These are phyloP conservation scores for Lodderomyces pseudojiufengensis DNA, from an alignment of 1,139 yeast genomes.

Conservation along the genomic window DNA sequence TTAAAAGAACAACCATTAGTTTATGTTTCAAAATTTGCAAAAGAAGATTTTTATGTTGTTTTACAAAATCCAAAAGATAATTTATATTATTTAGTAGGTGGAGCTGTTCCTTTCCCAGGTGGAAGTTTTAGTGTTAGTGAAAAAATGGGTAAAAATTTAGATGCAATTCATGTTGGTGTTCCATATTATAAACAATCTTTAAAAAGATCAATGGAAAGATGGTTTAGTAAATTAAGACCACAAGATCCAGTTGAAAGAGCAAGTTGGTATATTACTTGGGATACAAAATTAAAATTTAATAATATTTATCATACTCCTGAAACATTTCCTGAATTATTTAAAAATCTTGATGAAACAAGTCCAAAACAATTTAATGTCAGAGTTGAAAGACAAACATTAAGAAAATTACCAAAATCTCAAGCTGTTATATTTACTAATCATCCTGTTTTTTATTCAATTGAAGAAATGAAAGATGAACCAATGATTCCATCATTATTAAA, in stretches of 20 bases:
- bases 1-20: constrained; percentile 60
- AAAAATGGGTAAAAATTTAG: constrained; percentile 59
- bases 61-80: constrained; percentile 52
- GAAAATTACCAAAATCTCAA: constrained; percentile 45
- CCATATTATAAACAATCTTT: constrained; percentile 69
- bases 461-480: constrained; percentile 78
- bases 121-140: constrained; percentile 62
- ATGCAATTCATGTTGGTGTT: constrained; percentile 64
- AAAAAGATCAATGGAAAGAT: constrained; percentile 69
- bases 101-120: constrained; percentile 78
- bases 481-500: constrained; percentile 62
- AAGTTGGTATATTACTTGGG: constrained; percentile 74
- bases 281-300: constrained; percentile 55
- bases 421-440: constrained; percentile 61
- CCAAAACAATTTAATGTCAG: constrained; percentile 52
- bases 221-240: constrained; percentile 61
- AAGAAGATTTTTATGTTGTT: constrained; percentile 69
- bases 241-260: constrained; percentile 68
- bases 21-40: constrained; percentile 64
- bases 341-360: constrained; percentile 31
- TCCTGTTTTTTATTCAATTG: constrained; percentile 65
- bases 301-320: constrained; percentile 49
- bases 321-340: constrained; percentile 26
- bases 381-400: constrained; percentile 53
- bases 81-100: constrained; percentile 62